Conservation (phyloP, 768 basidiomycete species). For the Rhodotorula diobovata region DNA sequence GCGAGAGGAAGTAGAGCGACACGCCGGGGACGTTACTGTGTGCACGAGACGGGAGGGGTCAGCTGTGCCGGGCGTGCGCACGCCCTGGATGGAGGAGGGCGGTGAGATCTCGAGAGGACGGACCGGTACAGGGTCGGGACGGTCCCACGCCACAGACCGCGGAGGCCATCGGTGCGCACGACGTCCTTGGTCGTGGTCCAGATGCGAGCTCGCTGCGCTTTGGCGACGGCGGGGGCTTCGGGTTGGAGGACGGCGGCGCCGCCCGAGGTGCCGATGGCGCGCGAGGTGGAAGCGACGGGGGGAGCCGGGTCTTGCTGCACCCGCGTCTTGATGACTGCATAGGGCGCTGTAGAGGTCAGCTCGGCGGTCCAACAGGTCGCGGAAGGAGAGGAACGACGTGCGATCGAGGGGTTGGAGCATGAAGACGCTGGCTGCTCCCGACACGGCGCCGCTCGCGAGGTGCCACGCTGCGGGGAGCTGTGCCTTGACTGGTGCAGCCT, state of each 20-base stretch:
- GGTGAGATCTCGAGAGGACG: neutral
- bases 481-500: neutral
- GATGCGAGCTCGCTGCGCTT: constrained; percentile 5
- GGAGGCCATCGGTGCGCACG: constrained; percentile 19
- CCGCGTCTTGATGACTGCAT: constrained; percentile 37
- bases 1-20: constrained; percentile 50
- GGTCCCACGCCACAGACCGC: constrained; percentile 35
- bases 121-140: constrained; percentile 38
- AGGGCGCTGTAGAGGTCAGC: neutral
- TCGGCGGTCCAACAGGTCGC: too few relatives aligned
- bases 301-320: constrained; percentile 33
- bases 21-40: constrained; percentile 52
- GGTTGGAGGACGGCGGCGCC: neutral
- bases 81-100: neutral
- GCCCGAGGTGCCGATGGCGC: neutral
- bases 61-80: too few relatives aligned
- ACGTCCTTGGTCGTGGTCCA: constrained; percentile 20
- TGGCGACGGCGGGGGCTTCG: neutral
- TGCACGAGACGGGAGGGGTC: neutral
- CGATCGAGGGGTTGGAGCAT: constrained; percentile 39
- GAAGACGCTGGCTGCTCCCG: constrained; percentile 27
- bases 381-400: neutral
- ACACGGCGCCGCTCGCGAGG: constrained; percentile 29
- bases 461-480: constrained; percentile 31
- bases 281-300: neutral